phyloP scores from a whole-genome alignment of 2,329 filamentous ascomycete species.

The Chaetoscypha palmicola region DNA sequence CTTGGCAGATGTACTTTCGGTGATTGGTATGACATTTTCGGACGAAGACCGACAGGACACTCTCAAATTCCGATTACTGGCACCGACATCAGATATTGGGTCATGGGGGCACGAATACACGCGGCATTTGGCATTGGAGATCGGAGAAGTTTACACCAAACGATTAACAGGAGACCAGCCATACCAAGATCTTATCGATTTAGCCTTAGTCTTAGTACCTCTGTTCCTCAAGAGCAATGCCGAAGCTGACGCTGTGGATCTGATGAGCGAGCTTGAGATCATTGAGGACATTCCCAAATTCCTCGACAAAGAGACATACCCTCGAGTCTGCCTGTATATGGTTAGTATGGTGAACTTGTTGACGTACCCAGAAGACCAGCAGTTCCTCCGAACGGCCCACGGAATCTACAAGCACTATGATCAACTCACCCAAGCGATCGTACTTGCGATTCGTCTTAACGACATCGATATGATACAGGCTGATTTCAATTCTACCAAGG shows the following conservation, averaged over 20 bases:
- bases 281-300: slow-evolving; percentile 87
- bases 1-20: slow-evolving; percentile 90
- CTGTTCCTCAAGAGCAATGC: slow-evolving; percentile 97
- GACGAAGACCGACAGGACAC: slow-evolving; percentile 95
- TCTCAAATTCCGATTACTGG: slow-evolving; percentile 86
- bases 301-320: slow-evolving; percentile 89
- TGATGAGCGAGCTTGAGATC: slow-evolving; percentile 95
- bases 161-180: slow-evolving; percentile 79
- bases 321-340: slow-evolving; percentile 93
- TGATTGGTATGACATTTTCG: slow-evolving; percentile 97
- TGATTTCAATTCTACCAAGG: slow-evolving; percentile 73
- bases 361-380: slow-evolving; percentile 95
- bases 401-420: slow-evolving; percentile 90
- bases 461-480: slow-evolving; percentile 74
- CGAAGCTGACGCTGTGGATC: slow-evolving; percentile 93
- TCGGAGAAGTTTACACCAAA: slow-evolving; percentile 89
- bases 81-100: slow-evolving; percentile 83
- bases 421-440: slow-evolving; percentile 87
- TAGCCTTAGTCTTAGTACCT: slow-evolving; percentile 78
- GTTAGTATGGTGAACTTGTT: slow-evolving; percentile 97
- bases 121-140: slow-evolving; percentile 88
- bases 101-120: slow-evolving; percentile 99
- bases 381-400: slow-evolving; percentile 88
- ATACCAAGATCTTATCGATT: slow-evolving; percentile 74
- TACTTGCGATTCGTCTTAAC: slow-evolving; percentile 88